A percentile compares a stretch with the other conserved stretches of the same genome.
Evolutionary conservation across 805 yeast species (phyloP).

Genomic region (Yamadazyma phyllophila): DNA sequence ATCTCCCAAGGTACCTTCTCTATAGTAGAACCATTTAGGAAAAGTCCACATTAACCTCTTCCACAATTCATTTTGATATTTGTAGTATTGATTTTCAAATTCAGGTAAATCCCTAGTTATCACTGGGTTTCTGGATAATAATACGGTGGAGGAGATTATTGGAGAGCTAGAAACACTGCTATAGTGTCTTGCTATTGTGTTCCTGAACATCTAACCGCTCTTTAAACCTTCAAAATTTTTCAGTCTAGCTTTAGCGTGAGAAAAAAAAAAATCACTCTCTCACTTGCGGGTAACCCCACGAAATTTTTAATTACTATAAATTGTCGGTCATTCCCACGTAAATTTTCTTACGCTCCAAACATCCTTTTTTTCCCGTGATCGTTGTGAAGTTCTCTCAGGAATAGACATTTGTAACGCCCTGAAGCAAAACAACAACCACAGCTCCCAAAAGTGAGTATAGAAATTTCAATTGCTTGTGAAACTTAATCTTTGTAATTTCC

Average conservation of each 20-base stretch:
- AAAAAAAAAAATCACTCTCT: neutral
- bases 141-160: constrained; percentile 46
- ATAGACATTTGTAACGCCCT: neutral
- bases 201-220: constrained; percentile 3
- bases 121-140: constrained; percentile 80
- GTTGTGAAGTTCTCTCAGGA: neutral
- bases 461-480: neutral
- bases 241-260: constrained; percentile 2
- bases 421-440: neutral
- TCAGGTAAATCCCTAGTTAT: constrained; percentile 72
- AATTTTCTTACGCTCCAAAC: neutral
- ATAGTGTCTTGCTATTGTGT: constrained; percentile 5
- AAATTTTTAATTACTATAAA: neutral
- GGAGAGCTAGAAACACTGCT: constrained; percentile 6
- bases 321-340: constrained; percentile 5
- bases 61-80: constrained; percentile 83
- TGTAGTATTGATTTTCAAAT: constrained; percentile 72
- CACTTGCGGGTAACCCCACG: constrained; percentile 5
- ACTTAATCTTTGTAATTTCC: neutral
- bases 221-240: constrained; percentile 5
- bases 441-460: neutral
- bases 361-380: neutral
- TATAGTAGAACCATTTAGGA: constrained; percentile 89
- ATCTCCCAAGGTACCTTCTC: constrained; percentile 85
- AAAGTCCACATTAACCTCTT: constrained; percentile 96